Evolutionary conservation across 805 yeast genomes (phyloP), one percentile per base, ranked within the genome.

Genomic region (Yarrowia yakushimensis): DNA sequence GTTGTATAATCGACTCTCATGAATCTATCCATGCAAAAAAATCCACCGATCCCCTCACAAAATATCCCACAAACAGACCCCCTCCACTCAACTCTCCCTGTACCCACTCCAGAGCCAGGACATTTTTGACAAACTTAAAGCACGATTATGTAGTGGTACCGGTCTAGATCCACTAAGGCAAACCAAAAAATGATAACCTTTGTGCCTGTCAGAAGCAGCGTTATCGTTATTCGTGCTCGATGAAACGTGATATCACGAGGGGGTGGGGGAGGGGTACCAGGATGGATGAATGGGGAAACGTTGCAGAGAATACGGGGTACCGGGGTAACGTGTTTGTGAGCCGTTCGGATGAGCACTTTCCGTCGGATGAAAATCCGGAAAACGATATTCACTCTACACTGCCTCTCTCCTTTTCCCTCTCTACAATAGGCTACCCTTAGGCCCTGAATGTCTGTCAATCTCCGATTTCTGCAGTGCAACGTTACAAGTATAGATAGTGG

Each of bases 141-240:
- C 41, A 48, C 57, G 57, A 48, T 48, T 48, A 48, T 48, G 57
- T 48, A 48, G 28, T 41, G 57, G 57, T 48, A 48, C 39, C 57
- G 57, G 57, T 48, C 39, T 33, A 34, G 57, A 48, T 41, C 57
- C 57, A 48, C 57, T 45, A 30, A 13, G 36, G 18, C 22, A 10
- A 11, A 45, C n/a, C n/a, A 45, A 45, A 45, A 7, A 17, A 17
- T 13, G 37, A 33, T 33, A 33, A n/a, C 37, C 20, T 33, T 33
- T 33, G 18, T 13, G 36, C n/a, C 37, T 5, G 37, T 33, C 37
- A 33, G n/a, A 18, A n/a, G 37, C 37, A 33, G 37, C 37, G 6
- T 7, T 17, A 9, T 37, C 9, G 42, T 28, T 28, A 28, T 28
- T 28, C 31, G 31, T 7, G 31, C 37, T 33, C 37, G n/a, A 43